Conservation (phyloP, 495 filamentous ascomycete genomes). For the Penicillium ucsense region DNA sequence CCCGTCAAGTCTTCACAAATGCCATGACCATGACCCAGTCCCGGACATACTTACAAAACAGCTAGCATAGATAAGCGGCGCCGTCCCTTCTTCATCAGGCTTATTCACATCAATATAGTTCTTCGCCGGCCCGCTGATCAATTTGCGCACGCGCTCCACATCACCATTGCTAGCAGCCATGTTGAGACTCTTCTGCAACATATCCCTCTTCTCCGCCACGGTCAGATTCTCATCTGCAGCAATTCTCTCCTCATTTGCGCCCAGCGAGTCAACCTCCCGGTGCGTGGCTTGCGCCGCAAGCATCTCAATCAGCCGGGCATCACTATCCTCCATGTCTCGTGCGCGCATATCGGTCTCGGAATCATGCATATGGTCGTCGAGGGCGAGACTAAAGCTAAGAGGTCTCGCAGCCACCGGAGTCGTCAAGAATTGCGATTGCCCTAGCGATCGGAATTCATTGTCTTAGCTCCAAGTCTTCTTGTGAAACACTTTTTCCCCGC, state of each 20-base stretch:
- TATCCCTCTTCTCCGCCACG: conserved; percentile 64
- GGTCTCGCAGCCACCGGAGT: conserved; percentile 76
- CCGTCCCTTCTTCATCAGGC: conserved; percentile 89
- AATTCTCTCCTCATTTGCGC: conserved; percentile 71
- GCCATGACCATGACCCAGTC: background rate
- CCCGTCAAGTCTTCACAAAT: background rate
- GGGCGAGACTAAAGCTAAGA: conserved; percentile 70
- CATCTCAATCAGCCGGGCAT: conserved; percentile 89
- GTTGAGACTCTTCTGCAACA: conserved; percentile 77
- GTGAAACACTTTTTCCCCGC: background rate
- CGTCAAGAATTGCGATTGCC: conserved; percentile 89
- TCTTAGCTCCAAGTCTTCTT: background rate
- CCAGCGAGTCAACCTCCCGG: conserved; percentile 56
- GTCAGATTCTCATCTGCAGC: conserved; percentile 63
- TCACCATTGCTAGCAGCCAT: conserved; percentile 98
- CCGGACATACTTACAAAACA: conserved; percentile 69
- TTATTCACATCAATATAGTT: conserved; percentile 79
- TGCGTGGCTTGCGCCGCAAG: conserved; percentile 85
- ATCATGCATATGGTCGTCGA: conserved; percentile 56
- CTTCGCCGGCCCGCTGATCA: conserved; percentile 67
- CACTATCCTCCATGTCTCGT: conserved; percentile 60
- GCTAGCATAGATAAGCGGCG: conserved; percentile 93
- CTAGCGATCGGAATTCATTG: conserved; percentile 30
- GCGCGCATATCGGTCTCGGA: conserved; percentile 30
- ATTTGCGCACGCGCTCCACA: conserved; percentile 63